Conservation (phyloP, 441 rosid species). For the Dalechampia spathulata region DNA sequence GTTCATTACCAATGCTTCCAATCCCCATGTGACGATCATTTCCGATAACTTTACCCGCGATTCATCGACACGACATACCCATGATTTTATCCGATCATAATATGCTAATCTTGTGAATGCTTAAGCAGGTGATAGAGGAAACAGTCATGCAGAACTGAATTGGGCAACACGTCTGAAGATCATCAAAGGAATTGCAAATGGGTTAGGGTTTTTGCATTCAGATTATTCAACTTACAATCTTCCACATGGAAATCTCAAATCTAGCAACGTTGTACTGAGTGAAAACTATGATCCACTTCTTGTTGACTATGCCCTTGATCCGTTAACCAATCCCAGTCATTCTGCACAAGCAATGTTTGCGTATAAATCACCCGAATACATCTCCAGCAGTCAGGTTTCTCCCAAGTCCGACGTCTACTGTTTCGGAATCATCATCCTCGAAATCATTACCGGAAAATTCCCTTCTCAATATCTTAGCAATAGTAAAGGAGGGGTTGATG, state of each 20-base stretch:
- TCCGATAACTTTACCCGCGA: no score
- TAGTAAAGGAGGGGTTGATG: conserved; percentile 62
- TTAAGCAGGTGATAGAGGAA: conserved; percentile 63
- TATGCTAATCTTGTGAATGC: background rate
- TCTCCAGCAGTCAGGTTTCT: conserved; percentile 34
- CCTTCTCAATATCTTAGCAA: conserved; percentile 70
- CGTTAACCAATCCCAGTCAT: conserved; percentile 36
- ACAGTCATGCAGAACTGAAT: conserved; percentile 44
- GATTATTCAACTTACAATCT: conserved; percentile 50
- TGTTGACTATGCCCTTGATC: conserved; percentile 61
- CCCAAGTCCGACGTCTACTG: conserved; percentile 76
- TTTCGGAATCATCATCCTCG: conserved; percentile 66
- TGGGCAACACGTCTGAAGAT: conserved; percentile 67
- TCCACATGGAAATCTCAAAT: conserved; percentile 91
- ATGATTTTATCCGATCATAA: no score
- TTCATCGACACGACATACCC: no score
- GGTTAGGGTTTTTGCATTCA: conserved; percentile 50
- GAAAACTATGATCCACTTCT: conserved; percentile 51
- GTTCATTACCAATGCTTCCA: no score
- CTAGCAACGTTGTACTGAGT: conserved; percentile 63
- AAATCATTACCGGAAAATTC: conserved; percentile 68
- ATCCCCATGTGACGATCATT: no score
- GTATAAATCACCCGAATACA: conserved; percentile 57
- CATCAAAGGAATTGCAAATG: conserved; percentile 58
- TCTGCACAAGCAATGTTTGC: conserved; percentile 56